phyloP scores from a whole-genome alignment of 768 basidiomycete genomes.

The Ramaria rubella region DNA sequence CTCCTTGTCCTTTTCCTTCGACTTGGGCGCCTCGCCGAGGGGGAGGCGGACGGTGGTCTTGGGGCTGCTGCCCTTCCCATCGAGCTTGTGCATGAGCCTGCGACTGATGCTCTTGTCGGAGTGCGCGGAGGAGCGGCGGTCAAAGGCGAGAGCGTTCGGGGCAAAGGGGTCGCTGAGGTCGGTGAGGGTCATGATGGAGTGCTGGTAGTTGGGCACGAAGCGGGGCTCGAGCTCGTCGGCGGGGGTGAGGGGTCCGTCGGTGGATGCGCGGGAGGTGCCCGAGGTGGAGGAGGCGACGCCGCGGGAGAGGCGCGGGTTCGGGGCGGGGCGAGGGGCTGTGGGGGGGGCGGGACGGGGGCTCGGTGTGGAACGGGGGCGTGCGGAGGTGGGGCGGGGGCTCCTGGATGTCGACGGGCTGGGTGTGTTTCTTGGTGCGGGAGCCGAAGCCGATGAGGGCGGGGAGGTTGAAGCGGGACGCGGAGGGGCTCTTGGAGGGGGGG shows the following conservation, averaged over 20 bases:
- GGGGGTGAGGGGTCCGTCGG: conserved; percentile 9
- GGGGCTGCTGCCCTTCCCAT: background rate
- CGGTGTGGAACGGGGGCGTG: background rate
- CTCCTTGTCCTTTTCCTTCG: too few species aligned
- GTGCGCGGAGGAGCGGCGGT: conserved; percentile 2
- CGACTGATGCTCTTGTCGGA: conserved; percentile 7
- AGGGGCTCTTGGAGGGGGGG: background rate
- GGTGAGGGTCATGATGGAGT: conserved; percentile 8
- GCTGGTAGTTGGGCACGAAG: background rate
- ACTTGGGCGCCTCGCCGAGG: background rate
- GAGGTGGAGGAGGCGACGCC: conserved; percentile 5
- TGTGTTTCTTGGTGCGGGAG: background rate
- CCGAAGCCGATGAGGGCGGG: conserved; percentile 7
- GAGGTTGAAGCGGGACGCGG: conserved; percentile 5
- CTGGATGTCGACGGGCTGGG: background rate
- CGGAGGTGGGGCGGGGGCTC: conserved; percentile 2
- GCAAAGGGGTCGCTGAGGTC: background rate
- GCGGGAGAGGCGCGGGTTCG: conserved; percentile 1
- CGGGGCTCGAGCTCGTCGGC: background rate
- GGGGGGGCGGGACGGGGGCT: background rate
- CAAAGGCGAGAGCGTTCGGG: background rate
- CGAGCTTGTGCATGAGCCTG: background rate
- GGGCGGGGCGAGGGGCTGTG: background rate
- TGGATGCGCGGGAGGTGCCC: conserved; percentile 1
- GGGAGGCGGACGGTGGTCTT: background rate